Base-by-base conservation (phyloP, 1,284 basidiomycete species). In the Marasmius oreades region DNA sequence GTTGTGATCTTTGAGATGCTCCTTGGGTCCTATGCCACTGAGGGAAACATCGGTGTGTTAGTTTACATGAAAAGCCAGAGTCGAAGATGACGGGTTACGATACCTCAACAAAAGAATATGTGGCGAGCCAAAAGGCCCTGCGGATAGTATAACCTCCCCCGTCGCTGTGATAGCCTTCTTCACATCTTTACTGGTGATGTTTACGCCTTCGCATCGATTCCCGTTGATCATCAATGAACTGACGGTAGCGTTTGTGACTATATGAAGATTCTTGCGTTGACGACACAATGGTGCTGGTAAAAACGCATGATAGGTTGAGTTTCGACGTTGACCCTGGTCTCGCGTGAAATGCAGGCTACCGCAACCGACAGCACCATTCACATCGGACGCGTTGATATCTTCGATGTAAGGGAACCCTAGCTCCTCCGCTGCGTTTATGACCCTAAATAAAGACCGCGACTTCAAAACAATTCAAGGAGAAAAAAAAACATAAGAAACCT, bases 11-110 rank as follows among this genome's bases (percentile, higher is more conserved):
- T 61, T 45, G 2, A 73, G 63, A 39, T 72, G 69, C 5, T 63
- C 63, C 22, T 55, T 52, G 1, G 69, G 67, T 10, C 71, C 73
- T 24, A 72, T 61, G 14, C 67, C 67, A 50, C 60, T 62, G 28
- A 2, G n/a, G n/a, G 34, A 20, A n/a, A 26, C 10, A 26, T 31
- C 33, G 23, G n/a, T 2, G 18, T 14, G 28, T 14, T 12, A 50
- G 37, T 48, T 14, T 8, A 1, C 14, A 33, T 7, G 10, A 16
- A 16, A 16, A 44, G 43, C 4, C n/a, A 43, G 42, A 22, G 18
- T 34, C 20, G 42, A 11, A 33, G 22, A 11, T 24, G 11, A 2
- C 18, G 16, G 43, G 2, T 42, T 31, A 24, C 23, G 46, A 31
- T 50, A 59, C 61, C 59, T 62, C 5, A 64, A 58, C 22, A 61